Base-by-base conservation (phyloP, 1,284 basidiomycete species). In the Ceratobasidium theobromae region DNA sequence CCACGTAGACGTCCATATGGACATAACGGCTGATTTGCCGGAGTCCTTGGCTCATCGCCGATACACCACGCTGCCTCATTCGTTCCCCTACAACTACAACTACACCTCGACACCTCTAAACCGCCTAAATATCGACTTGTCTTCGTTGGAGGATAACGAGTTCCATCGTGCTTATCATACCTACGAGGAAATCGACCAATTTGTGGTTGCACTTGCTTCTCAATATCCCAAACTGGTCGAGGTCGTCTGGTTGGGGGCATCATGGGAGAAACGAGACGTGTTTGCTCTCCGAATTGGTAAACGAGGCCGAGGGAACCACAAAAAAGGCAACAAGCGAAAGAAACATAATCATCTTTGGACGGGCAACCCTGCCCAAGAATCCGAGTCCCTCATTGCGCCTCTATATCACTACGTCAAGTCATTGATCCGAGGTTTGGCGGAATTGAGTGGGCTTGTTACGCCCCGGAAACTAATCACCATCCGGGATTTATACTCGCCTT, bases 281-380 rank as follows among this genome's bases (percentile, higher is more conserved):
- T 52, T 67, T 18, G 70, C 54, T 5, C 38, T 71, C 38, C 55
- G 62, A 25, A 66, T 71, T 52, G 53, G 46, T 25, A 69, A 64
- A 40, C 64, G 52, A 30, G 52, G 60, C 11, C 25, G 45, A 4
- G 43, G 38, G 30, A 68, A 67, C 28, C 27, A 41, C 8, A 33
- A 49, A 8, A 68, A 55, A 8, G 82, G 25, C 4, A 62, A 54
- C 41, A 66, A 62, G 46, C 33, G 52, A 27, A 35, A 35, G 28
- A 69, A 69, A 43, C 52, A 45, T 21, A 45, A 45, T 5, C 6
- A 38, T 38, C 35, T 16, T 6, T 38, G 35, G 8, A 6, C 35
- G 16, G 35, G 35, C 8, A 38, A 8, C 35, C 16, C 16, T 6
- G 8, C 35, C 6, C 35, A 38, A 38, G 43, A 21, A 11, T 5